Conservation (phyloP, 2,329 filamentous ascomycete species). For the Pestalotiopsis fici region DNA sequence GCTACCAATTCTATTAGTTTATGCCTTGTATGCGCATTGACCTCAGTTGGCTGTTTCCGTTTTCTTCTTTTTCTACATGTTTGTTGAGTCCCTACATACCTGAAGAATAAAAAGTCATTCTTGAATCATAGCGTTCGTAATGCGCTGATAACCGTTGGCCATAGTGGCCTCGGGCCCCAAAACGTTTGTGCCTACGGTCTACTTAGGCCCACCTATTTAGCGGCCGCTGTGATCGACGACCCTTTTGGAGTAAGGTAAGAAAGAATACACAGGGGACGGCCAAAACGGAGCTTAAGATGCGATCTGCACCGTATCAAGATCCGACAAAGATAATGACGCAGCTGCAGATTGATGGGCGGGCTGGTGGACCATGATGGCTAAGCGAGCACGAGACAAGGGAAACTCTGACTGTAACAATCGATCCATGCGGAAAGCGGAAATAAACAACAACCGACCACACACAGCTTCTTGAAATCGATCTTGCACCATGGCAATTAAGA, state of each 20-base stretch:
- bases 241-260: not conserved
- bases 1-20: not conserved
- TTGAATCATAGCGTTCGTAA: not conserved
- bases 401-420: not conserved
- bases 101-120: not conserved
- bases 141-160: not conserved
- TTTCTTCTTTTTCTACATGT: not conserved
- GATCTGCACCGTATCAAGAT: not conserved
- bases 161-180: not conserved
- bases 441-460: not conserved
- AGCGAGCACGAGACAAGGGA: not conserved
- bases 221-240: not conserved
- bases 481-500: conserved; percentile 30
- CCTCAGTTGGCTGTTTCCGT: not conserved
- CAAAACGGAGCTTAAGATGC: not conserved
- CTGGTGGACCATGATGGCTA: not conserved
- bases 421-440: not conserved
- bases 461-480: not conserved
- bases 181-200: not conserved
- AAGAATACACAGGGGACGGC: not conserved
- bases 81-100: not conserved
- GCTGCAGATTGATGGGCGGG: not conserved
- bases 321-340: not conserved
- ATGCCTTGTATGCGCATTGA: not conserved
- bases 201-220: not conserved